Evolutionary conservation across 495 filamentous ascomycete genomes (phyloP).

Genomic region (Cladorrhinum samala): DNA sequence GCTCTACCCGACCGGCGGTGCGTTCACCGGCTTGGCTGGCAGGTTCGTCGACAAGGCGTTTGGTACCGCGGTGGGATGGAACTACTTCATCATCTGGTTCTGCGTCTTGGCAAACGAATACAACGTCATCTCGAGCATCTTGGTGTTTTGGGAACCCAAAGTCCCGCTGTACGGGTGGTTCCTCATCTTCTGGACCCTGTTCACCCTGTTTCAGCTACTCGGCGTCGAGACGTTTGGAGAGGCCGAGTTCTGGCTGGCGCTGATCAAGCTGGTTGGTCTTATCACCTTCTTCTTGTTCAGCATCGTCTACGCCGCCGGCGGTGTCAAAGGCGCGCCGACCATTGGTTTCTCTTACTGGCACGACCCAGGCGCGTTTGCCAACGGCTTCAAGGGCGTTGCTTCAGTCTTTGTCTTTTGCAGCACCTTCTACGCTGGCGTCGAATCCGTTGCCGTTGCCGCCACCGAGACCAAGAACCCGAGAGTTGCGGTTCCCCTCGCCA

Average conservation of each 20-base stretch:
- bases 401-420: conserved; percentile 58
- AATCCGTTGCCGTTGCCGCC: conserved; percentile 67
- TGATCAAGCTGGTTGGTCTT: conserved; percentile 62
- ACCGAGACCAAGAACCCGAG: conserved; percentile 69
- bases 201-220: conserved; percentile 41
- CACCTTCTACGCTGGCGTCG: conserved; percentile 70
- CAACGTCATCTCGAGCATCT: conserved; percentile 53
- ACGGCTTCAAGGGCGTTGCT: conserved; percentile 58
- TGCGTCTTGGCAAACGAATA: conserved; percentile 52
- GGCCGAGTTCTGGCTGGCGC: conserved; percentile 58
- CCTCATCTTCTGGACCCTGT: conserved; percentile 56
- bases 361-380: conserved; percentile 59
- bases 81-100: conserved; percentile 66
- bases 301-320: conserved; percentile 54
- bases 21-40: conserved; percentile 55
- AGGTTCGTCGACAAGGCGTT: conserved; percentile 70
- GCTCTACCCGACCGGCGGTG: conserved; percentile 57
- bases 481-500: conserved; percentile 62
- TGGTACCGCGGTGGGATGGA: conserved; percentile 81
- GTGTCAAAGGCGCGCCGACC: conserved; percentile 38
- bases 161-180: conserved; percentile 53
- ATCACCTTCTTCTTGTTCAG: conserved; percentile 63
- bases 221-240: conserved; percentile 52
- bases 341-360: conserved; percentile 64
- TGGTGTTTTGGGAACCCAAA: conserved; percentile 52